phyloP scores from a whole-genome alignment of 495 filamentous ascomycete species.

The Extremus antarcticus region DNA sequence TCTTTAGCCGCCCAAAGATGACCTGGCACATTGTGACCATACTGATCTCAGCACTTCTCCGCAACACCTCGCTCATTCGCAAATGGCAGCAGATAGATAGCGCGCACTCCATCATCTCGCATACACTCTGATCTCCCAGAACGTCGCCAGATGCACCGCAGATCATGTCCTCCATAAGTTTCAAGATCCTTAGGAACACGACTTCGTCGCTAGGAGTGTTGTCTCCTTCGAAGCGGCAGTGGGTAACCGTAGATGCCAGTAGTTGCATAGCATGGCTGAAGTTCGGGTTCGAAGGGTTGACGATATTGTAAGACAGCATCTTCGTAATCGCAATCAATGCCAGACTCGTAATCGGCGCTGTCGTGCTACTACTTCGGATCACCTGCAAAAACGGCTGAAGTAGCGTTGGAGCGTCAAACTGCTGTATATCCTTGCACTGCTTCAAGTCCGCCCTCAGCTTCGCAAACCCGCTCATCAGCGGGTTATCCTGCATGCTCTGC shows the following conservation, averaged over 20 bases:
- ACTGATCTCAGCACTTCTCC: conserved; percentile 85
- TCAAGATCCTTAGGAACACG: conserved; percentile 82
- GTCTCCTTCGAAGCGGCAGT: conserved; percentile 94
- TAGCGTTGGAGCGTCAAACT: conserved; percentile 80
- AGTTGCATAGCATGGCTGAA: conserved; percentile 88
- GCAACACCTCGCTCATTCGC: conserved; percentile 79
- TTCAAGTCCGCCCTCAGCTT: conserved; percentile 79
- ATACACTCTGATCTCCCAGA: conserved; percentile 87
- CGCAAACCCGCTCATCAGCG: conserved; percentile 90
- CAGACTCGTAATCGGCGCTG: conserved; percentile 88
- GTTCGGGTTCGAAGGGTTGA: conserved; percentile 68
- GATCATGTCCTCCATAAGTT: conserved; percentile 96
- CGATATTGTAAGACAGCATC: conserved; percentile 90
- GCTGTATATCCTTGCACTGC: conserved; percentile 81
- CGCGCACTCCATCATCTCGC: conserved; percentile 98
- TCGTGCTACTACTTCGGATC: conserved; percentile 90
- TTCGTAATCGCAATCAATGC: conserved; percentile 94
- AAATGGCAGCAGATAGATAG: conserved; percentile 95
- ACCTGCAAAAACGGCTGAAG: conserved; percentile 95
- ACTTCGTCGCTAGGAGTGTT: conserved; percentile 92
- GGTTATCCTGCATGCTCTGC: conserved; percentile 97
- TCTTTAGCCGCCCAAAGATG: conserved; percentile 84
- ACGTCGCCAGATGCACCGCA: conserved; percentile 84
- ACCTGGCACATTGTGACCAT: conserved; percentile 99
- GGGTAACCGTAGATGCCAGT: conserved; percentile 87